Evolutionary conservation across 208 protist species (phyloP), one percentile per base, ranked within the genome.

Genomic region (Strigomonas culicis): DNA sequence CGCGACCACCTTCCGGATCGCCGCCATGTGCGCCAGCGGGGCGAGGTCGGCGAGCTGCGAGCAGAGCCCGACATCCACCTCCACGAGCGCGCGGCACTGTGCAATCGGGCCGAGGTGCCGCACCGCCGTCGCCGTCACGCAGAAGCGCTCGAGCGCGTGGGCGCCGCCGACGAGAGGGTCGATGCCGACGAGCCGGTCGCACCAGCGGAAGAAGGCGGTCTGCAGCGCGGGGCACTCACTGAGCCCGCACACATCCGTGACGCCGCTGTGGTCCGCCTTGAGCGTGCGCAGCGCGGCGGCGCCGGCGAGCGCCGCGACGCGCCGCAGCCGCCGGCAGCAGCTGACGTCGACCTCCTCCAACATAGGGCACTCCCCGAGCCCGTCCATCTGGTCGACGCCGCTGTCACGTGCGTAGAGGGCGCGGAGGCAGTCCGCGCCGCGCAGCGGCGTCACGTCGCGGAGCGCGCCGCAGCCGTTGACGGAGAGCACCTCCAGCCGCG

Each of bases 301-400:
- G 1, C 22, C 32, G 2, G 32, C 19, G 19, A 67, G 51, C 3
- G 50, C 24, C 6, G 30, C 21, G 4, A 67, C 36, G n/a, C 25
- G 13, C 7, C 4, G 10, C 21, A 57, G 50, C 21, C 10, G 39
- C 32, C 4, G 17, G 28, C 62, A 67, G n/a, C 34, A 31, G 17
- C 32, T 27, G 15, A 59, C 32, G 39, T 59, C 49, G 10, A 67
- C 2, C 25, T 57, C 30, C 49, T 67, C 62, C 11, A 67, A 22
- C 13, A 19, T 0, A 1, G 36, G 8, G 62, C 62, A 67, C 24
- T 46, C 10, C 1, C 7, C 1, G 10, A 67, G 51, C 4, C 22
- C 51, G 24, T 34, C 19, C 19, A 67, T 1, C 1, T 31, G 13
- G 19, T 25, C 6, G 19, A 31, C 36, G n/a, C 27, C 51, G 19